Conservation (phyloP, 140 eudicot species). For the Erigeron philadelphicus region DNA sequence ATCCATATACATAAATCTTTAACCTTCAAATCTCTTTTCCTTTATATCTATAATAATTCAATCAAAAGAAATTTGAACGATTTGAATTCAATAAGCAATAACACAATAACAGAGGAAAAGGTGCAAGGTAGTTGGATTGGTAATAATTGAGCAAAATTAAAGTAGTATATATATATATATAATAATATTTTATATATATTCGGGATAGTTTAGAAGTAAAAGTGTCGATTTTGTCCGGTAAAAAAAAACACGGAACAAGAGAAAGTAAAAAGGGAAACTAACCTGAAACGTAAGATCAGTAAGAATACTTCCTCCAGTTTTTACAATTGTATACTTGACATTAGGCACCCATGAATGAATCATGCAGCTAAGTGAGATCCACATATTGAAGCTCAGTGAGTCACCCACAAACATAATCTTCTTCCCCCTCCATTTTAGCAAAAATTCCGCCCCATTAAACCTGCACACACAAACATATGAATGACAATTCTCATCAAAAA, state of each 20-base stretch:
- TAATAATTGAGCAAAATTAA: slow-evolving; percentile 28
- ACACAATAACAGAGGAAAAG: slow-evolving; percentile 1
- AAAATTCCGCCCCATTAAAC: slow-evolving; percentile 63
- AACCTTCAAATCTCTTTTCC: no score
- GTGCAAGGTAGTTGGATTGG: slow-evolving; percentile 30
- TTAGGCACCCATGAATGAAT: slow-evolving; percentile 75
- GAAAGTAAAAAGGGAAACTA: slow-evolving; percentile 9
- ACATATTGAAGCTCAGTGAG: slow-evolving; percentile 88
- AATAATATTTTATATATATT: no score
- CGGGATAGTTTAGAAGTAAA: not conserved
- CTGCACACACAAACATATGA: slow-evolving; percentile 29
- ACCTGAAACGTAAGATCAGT: slow-evolving; percentile 67
- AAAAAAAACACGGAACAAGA: not conserved
- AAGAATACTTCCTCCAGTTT: slow-evolving; percentile 37
- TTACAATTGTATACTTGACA: slow-evolving; percentile 38
- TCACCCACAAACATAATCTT: slow-evolving; percentile 93
- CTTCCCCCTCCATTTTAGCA: slow-evolving; percentile 74
- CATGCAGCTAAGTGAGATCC: slow-evolving; percentile 86
- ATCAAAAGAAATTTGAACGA: not conserved
- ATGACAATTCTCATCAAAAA: not conserved
- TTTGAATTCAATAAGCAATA: not conserved
- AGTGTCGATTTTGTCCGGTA: not conserved
- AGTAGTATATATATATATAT: not conserved
- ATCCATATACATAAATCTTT: not conserved
- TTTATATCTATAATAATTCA: not conserved